Base-by-base conservation (phyloP, 768 basidiomycete genomes). In the Trametes sanguinea region DNA sequence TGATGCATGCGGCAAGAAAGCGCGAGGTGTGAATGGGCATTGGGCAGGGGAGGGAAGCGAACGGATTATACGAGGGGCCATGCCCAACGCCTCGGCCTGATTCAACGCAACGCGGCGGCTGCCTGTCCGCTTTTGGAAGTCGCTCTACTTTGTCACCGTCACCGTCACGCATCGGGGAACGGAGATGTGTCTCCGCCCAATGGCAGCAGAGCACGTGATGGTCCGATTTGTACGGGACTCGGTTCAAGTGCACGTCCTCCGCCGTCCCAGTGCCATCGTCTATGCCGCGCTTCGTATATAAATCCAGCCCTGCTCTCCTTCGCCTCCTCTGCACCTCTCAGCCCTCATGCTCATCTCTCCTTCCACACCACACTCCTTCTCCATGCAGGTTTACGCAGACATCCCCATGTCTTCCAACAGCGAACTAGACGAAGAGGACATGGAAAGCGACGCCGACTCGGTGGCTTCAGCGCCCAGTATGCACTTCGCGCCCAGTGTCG, bases 401-500 rank as follows among this genome's bases (percentile, higher is more conserved):
- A 43, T 51, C 39, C 11, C 48, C 54, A 55, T 58, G 58, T 53
- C 67, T 42, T 54, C 64, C 46, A 51, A 51, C 57, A 57, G 32
- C 50, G 46, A 52, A 65, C 59, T 35, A 56, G 85, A 83, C 68
- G 78, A 77, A 60, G 85, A 59, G 47, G 56, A 58, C 22, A 63
- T 60, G 58, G 63, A 83, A 69, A 68, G 64, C 32, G 77, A 79
- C 62, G 56, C 55, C 52, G 80, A 79, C 63, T 80, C 77, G 61
- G 53, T 71, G 46, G 75, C 76, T 45, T 86, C 73, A 62, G 65
- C 55, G 30, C 65, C 61, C n/a, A 58, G 53, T 33, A 51, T 77
- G 43, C 80, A 82, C 39, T 67, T 77, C 27, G 65, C 77, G 6
- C 75, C 72, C 33, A 82, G 79, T 51, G 65, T 70, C 8, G 75